A percentile compares a stretch with the other conserved stretches of the same genome.
phyloP scores from a whole-genome alignment of 352 stramenopile species.

The Halophytophthora batemanensis region DNA sequence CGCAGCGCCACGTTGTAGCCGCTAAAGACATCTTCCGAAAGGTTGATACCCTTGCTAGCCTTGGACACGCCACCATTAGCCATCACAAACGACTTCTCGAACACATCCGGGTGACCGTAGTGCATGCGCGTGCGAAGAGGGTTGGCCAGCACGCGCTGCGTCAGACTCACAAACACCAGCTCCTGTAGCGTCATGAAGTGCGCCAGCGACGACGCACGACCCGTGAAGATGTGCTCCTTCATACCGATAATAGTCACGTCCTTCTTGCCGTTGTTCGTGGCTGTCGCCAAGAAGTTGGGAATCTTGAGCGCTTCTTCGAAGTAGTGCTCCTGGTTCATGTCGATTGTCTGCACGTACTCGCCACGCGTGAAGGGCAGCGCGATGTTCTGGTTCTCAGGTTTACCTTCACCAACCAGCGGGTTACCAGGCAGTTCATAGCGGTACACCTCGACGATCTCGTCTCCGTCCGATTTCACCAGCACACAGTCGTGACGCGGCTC shows the following conservation, averaged over 20 bases:
- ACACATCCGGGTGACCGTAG: slow-evolving; percentile 88
- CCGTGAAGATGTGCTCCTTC: slow-evolving; percentile 90
- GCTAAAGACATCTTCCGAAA: slow-evolving; percentile 89
- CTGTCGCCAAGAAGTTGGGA: slow-evolving; percentile 82
- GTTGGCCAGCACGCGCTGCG: slow-evolving; percentile 75
- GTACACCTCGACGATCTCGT: slow-evolving; percentile 88
- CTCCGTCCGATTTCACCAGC: slow-evolving; percentile 76
- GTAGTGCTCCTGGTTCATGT: slow-evolving; percentile 91
- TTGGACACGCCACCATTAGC: slow-evolving; percentile 83
- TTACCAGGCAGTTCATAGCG: slow-evolving; percentile 83
- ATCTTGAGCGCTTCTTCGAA: slow-evolving; percentile 90
- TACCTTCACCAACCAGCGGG: slow-evolving; percentile 80
- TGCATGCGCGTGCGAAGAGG: slow-evolving; percentile 81
- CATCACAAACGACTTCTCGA: slow-evolving; percentile 88
- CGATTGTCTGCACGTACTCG: slow-evolving; percentile 87
- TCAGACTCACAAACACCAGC: slow-evolving; percentile 86
- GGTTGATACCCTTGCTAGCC: slow-evolving; percentile 85
- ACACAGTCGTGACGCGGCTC: slow-evolving; percentile 82
- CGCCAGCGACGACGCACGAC: slow-evolving; percentile 75
- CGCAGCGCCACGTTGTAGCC: slow-evolving; percentile 82
- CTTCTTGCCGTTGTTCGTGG: slow-evolving; percentile 46
- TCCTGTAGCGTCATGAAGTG: slow-evolving; percentile 89
- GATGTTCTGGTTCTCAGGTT: slow-evolving; percentile 88
- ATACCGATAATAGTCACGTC: slow-evolving; percentile 85
- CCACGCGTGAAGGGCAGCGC: slow-evolving; percentile 82